Evolutionary conservation across 345 rosid species (phyloP).

Genomic region (Populus davidiana): DNA sequence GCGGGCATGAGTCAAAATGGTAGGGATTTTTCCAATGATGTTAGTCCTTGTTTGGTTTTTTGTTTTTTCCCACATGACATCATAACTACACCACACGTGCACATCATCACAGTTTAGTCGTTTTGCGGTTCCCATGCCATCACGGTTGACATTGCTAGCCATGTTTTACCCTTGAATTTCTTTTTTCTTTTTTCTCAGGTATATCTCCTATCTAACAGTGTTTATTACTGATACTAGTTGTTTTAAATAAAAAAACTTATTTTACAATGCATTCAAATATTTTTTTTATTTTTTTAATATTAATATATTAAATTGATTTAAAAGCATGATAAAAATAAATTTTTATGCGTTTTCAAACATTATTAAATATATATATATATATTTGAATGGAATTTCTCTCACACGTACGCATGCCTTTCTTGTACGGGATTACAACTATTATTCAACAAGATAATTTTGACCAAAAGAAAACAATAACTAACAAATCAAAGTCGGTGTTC

Average conservation of each 20-base stretch:
- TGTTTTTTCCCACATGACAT: conserved; percentile 18
- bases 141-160: conserved; percentile 28
- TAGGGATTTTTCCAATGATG: conserved; percentile 22
- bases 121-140: conserved; percentile 18
- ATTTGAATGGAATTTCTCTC: neutral
- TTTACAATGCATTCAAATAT: too few species aligned
- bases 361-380: too few species aligned
- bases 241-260: too few species aligned
- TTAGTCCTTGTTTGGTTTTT: neutral
- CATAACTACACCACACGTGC: conserved; percentile 45
- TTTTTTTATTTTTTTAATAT: too few species aligned
- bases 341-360: too few species aligned
- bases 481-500: neutral
- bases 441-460: neutral
- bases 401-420: neutral
- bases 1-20: conserved; percentile 24
- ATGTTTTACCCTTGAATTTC: too few species aligned
- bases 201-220: too few species aligned
- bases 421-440: neutral
- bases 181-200: too few species aligned
- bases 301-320: too few species aligned
- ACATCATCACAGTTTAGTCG: conserved; percentile 24
- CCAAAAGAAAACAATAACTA: too few species aligned
- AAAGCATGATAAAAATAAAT: too few species aligned
- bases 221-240: too few species aligned